Conservation (phyloP, 495 filamentous ascomycete species). For the Penicillium goetzii region DNA sequence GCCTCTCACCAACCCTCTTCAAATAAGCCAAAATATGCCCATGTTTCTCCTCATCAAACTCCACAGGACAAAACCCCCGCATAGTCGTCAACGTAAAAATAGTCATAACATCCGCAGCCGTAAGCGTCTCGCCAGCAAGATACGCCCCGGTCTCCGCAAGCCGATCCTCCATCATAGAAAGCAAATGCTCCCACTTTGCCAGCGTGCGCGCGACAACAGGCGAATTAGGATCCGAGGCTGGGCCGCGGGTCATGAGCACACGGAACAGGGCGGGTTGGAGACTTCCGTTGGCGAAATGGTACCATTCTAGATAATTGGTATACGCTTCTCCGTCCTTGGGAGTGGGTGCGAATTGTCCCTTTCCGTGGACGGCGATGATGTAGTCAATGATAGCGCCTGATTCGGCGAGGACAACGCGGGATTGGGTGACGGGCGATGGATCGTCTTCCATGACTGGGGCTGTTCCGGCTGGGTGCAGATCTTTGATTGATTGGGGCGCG, state of each 20-base stretch:
- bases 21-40: slow-evolving; percentile 32
- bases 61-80: slow-evolving; percentile 50
- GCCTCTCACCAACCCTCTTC: slow-evolving; percentile 29
- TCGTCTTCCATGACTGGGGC: slow-evolving; percentile 61
- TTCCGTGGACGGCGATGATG: slow-evolving; percentile 54
- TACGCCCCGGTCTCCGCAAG: slow-evolving; percentile 49
- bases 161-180: slow-evolving; percentile 48
- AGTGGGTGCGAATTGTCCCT: slow-evolving; percentile 45
- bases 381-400: slow-evolving; percentile 60
- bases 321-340: slow-evolving; percentile 49
- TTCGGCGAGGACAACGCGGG: slow-evolving; percentile 49
- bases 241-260: slow-evolving; percentile 21
- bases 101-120: slow-evolving; percentile 64
- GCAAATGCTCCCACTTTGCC: slow-evolving; percentile 24
- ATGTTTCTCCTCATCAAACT: slow-evolving; percentile 35
- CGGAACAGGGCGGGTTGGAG: slow-evolving; percentile 48
- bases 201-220: slow-evolving; percentile 9
- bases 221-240: slow-evolving; percentile 17
- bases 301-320: slow-evolving; percentile 63
- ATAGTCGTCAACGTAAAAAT: slow-evolving; percentile 59
- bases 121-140: slow-evolving; percentile 63
- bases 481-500: slow-evolving; percentile 55
- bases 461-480: slow-evolving; percentile 53
- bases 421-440: slow-evolving; percentile 38
- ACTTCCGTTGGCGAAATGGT: slow-evolving; percentile 62